Percentiles rank a stretch among this genome's conserved stretches.
Conservation (phyloP, 257 asterid genomes). For the Nicotiana benthamiana region DNA sequence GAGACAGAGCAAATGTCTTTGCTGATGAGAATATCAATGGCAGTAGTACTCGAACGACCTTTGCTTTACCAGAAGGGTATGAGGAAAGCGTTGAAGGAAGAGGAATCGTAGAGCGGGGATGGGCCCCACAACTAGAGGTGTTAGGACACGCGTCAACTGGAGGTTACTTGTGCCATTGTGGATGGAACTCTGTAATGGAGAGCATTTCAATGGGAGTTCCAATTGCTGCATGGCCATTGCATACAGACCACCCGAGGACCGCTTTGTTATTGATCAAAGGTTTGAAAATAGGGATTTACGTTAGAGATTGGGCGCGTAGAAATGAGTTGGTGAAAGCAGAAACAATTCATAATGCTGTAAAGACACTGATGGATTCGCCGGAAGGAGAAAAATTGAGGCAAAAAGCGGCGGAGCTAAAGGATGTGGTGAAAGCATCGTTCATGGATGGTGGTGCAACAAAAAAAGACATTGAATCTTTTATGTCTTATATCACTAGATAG, state of each 20-base stretch:
- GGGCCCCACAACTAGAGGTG: slow-evolving; percentile 37
- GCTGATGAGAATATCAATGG: slow-evolving; percentile 20
- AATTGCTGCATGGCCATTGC: slow-evolving; percentile 44
- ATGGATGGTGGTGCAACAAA: no score
- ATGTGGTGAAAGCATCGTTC: no score
- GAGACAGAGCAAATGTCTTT: slow-evolving; percentile 29
- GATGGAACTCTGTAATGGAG: slow-evolving; percentile 41
- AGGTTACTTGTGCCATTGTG: slow-evolving; percentile 36
- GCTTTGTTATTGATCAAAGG: slow-evolving; percentile 5
- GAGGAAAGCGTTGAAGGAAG: slow-evolving; percentile 17
- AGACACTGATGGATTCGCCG: slow-evolving; percentile 33
- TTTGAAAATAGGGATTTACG: no score
- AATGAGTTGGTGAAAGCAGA: not conserved
- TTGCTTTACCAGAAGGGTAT: slow-evolving; percentile 19
- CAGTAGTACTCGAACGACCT: not conserved
- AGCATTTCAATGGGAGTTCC: slow-evolving; percentile 39
- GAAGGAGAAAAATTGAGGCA: slow-evolving; percentile 35
- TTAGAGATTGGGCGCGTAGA: not conserved
- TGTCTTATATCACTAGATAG: no score
- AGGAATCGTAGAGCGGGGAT: slow-evolving; percentile 26
- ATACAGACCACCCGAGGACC: slow-evolving; percentile 38
- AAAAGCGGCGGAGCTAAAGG: slow-evolving; percentile 25
- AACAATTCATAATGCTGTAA: slow-evolving; percentile 3
- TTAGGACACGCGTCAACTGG: slow-evolving; percentile 28
- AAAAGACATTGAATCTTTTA: no score